Evolutionary conservation across 257 asterid genomes (phyloP).

Genomic region (Rauvolfia tetraphylla): DNA sequence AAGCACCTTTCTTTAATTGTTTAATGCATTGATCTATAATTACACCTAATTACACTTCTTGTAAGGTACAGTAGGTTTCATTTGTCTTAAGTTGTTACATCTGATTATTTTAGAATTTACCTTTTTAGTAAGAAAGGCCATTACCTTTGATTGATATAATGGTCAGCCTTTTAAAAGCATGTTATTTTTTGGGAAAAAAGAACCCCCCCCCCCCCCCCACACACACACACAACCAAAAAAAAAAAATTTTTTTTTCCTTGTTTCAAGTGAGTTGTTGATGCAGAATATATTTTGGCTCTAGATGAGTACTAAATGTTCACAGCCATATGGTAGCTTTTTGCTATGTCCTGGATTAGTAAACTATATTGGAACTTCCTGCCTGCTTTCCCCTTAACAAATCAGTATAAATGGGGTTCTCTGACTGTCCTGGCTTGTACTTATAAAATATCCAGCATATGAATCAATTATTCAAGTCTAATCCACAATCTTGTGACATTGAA

Average conservation of each 20-base stretch:
- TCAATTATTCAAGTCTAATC: background rate
- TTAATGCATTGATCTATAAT: background rate
- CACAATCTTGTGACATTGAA: background rate
- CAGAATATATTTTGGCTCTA: background rate
- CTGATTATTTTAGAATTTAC: background rate
- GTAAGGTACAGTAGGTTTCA: background rate
- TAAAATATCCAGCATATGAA: background rate
- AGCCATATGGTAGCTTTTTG: background rate
- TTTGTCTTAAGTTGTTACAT: background rate
- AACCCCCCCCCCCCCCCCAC: no score
- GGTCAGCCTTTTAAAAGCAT: background rate
- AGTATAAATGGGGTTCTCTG: background rate
- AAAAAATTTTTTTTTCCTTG: no score
- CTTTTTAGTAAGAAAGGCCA: background rate
- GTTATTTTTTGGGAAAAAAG: background rate
- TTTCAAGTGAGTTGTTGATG: background rate
- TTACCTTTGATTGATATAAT: background rate
- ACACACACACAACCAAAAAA: no score
- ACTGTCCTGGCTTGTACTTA: background rate
- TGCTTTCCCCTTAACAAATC: constrained; percentile 4
- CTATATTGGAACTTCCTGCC: background rate
- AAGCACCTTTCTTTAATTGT: background rate
- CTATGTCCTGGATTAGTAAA: background rate
- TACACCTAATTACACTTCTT: background rate
- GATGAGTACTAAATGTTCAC: background rate